These are phyloP conservation scores for Stemphylium beticola DNA, from an alignment of 2,329 filamentous ascomycete genomes.

Conservation along the genomic window DNA sequence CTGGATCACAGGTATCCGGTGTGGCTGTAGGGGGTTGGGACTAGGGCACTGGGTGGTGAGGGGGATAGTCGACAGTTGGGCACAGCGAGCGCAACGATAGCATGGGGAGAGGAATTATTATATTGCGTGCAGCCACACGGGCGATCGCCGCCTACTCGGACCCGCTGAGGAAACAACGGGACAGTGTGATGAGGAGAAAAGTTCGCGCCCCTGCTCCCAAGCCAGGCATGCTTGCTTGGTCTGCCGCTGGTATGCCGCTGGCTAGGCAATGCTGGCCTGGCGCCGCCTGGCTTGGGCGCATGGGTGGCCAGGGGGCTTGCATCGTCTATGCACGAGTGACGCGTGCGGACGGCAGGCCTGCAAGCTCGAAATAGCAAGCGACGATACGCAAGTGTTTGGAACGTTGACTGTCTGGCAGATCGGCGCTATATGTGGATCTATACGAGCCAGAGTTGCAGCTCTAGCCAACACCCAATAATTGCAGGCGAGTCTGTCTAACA, in stretches of 20 bases:
- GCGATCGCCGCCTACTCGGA: constrained; percentile 24
- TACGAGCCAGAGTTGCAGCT: constrained; percentile 26
- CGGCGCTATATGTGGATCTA: constrained; percentile 25
- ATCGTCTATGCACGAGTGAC: constrained; percentile 23
- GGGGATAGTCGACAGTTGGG: constrained; percentile 6
- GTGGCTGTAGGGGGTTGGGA: constrained; percentile 24
- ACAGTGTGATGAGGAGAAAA: constrained; percentile 23
- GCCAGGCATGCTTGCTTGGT: constrained; percentile 31
- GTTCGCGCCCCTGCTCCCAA: constrained; percentile 24
- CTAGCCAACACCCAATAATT: constrained; percentile 20
- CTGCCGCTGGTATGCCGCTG: constrained; percentile 22
- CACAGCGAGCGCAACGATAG: constrained; percentile 17
- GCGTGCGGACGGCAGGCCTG: constrained; percentile 32
- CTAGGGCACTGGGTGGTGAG: constrained; percentile 14
- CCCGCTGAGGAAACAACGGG: constrained; percentile 36
- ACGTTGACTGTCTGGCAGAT: constrained; percentile 30
- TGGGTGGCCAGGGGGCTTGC: constrained; percentile 8
- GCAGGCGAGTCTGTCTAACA: constrained; percentile 1
- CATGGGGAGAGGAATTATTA: constrained; percentile 32
- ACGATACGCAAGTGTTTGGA: constrained; percentile 34
- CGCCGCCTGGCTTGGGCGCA: constrained; percentile 27
- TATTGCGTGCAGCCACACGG: constrained; percentile 36
- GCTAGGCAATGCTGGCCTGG: constrained; percentile 6
- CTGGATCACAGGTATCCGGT: constrained; percentile 31
- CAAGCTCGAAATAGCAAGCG: constrained; percentile 37